A percentile compares a stretch with the other conserved stretches of the same genome.
Conservation (phyloP, 257 asterid species). For the Paraleonurus japonicus region DNA sequence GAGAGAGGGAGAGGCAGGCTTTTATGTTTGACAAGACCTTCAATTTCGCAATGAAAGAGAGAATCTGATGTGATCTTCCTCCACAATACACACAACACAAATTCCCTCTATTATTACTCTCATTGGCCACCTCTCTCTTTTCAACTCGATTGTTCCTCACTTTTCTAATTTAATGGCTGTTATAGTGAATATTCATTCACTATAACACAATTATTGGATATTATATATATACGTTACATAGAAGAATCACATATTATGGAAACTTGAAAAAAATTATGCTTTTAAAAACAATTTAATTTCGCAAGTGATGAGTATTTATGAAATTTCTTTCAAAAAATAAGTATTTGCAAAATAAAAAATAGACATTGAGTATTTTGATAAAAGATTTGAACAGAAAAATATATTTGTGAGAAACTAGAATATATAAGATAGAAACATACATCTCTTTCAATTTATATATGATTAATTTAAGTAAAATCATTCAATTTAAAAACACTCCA, state of each 20-base stretch:
- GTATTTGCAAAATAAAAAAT: too few species aligned
- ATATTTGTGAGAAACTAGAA: too few species aligned
- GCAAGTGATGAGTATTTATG: too few species aligned
- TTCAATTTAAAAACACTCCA: too few species aligned
- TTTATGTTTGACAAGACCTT: constrained; percentile 54
- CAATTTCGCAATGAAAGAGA: constrained; percentile 23
- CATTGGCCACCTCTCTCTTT: background rate
- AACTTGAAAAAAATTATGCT: too few species aligned
- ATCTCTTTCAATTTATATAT: too few species aligned
- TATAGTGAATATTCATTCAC: constrained; percentile 10
- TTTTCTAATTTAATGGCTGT: background rate
- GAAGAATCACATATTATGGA: constrained; percentile 18
- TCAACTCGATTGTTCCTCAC: background rate
- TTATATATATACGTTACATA: background rate
- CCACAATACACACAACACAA: constrained; percentile 24
- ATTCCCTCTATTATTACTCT: constrained; percentile 28
- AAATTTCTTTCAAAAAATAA: too few species aligned
- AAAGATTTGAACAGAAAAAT: too few species aligned
- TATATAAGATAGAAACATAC: too few species aligned
- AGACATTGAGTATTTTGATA: too few species aligned
- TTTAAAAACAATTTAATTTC: too few species aligned
- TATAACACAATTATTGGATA: background rate
- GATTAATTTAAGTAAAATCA: too few species aligned
- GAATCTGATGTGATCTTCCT: constrained; percentile 52
- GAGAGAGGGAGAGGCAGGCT: constrained; percentile 32